phyloP scores from a whole-genome alignment of 345 rosid genomes.

The Eutrema yunnanense region DNA sequence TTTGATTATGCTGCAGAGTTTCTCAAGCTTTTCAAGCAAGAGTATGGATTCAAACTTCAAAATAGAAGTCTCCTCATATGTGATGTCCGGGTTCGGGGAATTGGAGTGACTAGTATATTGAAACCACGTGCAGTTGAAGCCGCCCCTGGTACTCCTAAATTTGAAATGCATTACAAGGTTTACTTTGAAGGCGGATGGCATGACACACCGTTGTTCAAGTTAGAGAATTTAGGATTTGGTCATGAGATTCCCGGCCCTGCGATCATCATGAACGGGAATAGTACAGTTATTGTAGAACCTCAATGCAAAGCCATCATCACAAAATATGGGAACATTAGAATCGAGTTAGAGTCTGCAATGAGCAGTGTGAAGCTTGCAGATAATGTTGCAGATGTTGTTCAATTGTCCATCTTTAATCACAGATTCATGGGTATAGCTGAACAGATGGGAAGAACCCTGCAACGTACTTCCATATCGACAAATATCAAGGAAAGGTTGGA shows the following conservation, averaged over 20 bases:
- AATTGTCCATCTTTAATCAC: conserved; percentile 88
- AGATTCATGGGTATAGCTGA: conserved; percentile 99
- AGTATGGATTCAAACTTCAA: conserved; percentile 89
- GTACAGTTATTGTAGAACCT: conserved; percentile 93
- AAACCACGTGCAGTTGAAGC: conserved; percentile 60
- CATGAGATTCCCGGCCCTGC: conserved; percentile 70
- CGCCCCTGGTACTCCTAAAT: conserved; percentile 42
- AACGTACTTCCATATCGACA: conserved; percentile 96
- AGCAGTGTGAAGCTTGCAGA: conserved; percentile 43
- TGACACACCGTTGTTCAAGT: conserved; percentile 65
- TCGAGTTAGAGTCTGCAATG: conserved; percentile 47
- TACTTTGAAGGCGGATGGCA: conserved; percentile 76
- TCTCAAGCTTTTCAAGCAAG: conserved; percentile 73
- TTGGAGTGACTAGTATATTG: conserved; percentile 80
- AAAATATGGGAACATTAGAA: conserved; percentile 81
- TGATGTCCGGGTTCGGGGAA: conserved; percentile 89
- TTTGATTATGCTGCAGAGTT: conserved; percentile 71
- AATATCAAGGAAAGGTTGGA: conserved; percentile 92
- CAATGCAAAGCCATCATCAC: conserved; percentile 73
- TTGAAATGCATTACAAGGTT: conserved; percentile 59
- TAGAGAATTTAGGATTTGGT: conserved; percentile 72
- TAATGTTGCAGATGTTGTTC: conserved; percentile 94
- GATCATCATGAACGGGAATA: conserved; percentile 94
- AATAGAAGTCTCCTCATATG: conserved; percentile 69
- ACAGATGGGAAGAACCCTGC: conserved; percentile 96